phyloP scores from a whole-genome alignment of 2,329 filamentous ascomycete genomes.

The Pseudogymnoascus sp. region DNA sequence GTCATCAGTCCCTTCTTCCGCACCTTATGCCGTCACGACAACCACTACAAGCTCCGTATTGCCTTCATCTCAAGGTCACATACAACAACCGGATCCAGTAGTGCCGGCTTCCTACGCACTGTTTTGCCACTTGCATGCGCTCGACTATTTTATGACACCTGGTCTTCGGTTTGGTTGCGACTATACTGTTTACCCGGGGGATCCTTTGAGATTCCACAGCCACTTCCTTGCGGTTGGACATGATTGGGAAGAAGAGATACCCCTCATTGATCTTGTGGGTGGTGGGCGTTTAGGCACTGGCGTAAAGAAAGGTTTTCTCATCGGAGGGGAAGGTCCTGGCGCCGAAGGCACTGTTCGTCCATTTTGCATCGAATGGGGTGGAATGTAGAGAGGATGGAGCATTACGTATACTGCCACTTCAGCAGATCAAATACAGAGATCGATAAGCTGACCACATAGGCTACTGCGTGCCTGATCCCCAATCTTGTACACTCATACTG shows the following conservation, averaged over 20 bases:
- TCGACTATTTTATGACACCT: conserved; percentile 81
- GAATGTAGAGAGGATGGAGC: conserved; percentile 58
- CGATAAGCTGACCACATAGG: neutral
- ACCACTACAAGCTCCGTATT: conserved; percentile 37
- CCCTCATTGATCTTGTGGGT: conserved; percentile 75
- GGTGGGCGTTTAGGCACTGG: conserved; percentile 84
- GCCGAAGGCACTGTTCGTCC: conserved; percentile 46
- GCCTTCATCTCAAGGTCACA: conserved; percentile 21
- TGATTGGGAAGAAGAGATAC: conserved; percentile 81
- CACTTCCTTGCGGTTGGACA: conserved; percentile 84
- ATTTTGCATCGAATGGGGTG: conserved; percentile 90
- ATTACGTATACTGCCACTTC: neutral
- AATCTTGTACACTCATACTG: neutral
- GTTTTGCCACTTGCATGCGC: conserved; percentile 69
- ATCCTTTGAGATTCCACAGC: conserved; percentile 88
- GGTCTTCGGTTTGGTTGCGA: conserved; percentile 90
- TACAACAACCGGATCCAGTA: conserved; percentile 27
- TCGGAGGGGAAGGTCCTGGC: conserved; percentile 58
- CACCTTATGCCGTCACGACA: conserved; percentile 33
- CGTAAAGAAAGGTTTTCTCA: conserved; percentile 90
- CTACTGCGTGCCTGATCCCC: neutral
- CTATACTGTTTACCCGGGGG: conserved; percentile 91
- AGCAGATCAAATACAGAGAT: neutral
- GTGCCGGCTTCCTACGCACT: conserved; percentile 59
- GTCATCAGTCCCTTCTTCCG: conserved; percentile 4